phyloP scores from a whole-genome alignment of 768 basidiomycete species.

The Dictyophora rubrovolvata region DNA sequence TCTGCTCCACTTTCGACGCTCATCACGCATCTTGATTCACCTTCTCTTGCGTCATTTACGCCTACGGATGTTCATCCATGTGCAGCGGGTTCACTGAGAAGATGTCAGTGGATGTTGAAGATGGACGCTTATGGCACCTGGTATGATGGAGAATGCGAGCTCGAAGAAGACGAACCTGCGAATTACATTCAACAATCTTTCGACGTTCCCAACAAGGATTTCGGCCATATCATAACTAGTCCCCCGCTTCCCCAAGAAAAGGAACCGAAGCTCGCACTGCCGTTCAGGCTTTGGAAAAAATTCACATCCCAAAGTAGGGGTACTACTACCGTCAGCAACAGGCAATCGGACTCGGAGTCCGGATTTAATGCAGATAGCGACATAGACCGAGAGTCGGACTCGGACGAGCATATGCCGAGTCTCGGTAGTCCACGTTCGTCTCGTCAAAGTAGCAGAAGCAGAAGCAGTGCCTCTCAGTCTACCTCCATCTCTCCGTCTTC shows the following conservation, averaged over 20 bases:
- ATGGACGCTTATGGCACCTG: not conserved
- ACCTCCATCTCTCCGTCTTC: not conserved
- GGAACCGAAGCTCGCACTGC: not conserved
- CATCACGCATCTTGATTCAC: not conserved
- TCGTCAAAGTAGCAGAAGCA: not conserved
- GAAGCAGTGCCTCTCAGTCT: not conserved
- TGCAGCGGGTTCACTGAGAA: not conserved
- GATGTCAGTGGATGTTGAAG: not conserved
- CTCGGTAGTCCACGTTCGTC: not conserved
- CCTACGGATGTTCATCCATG: not conserved
- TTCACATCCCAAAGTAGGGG: not conserved
- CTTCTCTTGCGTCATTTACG: conserved; percentile 7
- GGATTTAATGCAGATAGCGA: not conserved
- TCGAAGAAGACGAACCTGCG: not conserved
- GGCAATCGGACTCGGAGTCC: not conserved
- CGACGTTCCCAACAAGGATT: not conserved
- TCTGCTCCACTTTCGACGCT: not conserved
- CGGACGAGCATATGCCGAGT: not conserved
- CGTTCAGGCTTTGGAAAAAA: not conserved
- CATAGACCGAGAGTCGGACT: not conserved
- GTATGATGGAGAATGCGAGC: not conserved
- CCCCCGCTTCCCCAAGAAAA: not conserved
- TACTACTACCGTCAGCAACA: not conserved
- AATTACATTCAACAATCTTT: not conserved
- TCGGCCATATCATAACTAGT: not conserved